Evolutionary conservation across 2,329 filamentous ascomycete genomes (phyloP).

Genomic region (Trichoderma pleuroti): DNA sequence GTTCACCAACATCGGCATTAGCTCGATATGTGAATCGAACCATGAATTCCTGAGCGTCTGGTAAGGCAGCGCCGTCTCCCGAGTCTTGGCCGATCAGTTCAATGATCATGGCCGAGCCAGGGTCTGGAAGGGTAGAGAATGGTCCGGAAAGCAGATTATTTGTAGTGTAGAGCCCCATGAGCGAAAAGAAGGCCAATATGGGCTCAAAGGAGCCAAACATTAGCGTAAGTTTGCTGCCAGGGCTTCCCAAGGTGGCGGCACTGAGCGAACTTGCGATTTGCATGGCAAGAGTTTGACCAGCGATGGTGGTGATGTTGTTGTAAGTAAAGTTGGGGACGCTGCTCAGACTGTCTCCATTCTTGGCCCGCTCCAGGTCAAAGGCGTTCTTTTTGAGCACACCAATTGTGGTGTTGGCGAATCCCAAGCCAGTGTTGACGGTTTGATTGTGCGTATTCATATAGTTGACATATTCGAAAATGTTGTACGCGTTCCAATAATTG

Average conservation of each 20-base stretch:
- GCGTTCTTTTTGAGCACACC: conserved; percentile 61
- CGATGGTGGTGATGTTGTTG: conserved; percentile 43
- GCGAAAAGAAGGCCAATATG: conserved; percentile 52
- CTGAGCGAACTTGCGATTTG: conserved; percentile 43
- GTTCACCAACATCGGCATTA: conserved; percentile 37
- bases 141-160: conserved; percentile 48
- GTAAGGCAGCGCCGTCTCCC: conserved; percentile 21
- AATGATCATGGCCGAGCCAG: conserved; percentile 72
- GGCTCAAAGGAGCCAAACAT: conserved; percentile 54
- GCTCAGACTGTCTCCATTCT: conserved; percentile 54
- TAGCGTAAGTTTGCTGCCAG: conserved; percentile 47
- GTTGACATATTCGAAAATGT: conserved; percentile 54
- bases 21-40: conserved; percentile 58
- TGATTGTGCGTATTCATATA: conserved; percentile 52
- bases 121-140: conserved; percentile 51
- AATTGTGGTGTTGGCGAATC: conserved; percentile 29
- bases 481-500: conserved; percentile 48
- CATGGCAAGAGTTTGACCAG: conserved; percentile 50
- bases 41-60: conserved; percentile 39
- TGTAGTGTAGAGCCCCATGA: conserved; percentile 44
- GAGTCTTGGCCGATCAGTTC: conserved; percentile 50
- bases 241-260: conserved; percentile 40
- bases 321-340: conserved; percentile 34
- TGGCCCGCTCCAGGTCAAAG: conserved; percentile 59
- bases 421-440: conserved; percentile 39